phyloP scores from a whole-genome alignment of 495 filamentous ascomycete species.

The Penicillium salamii region DNA sequence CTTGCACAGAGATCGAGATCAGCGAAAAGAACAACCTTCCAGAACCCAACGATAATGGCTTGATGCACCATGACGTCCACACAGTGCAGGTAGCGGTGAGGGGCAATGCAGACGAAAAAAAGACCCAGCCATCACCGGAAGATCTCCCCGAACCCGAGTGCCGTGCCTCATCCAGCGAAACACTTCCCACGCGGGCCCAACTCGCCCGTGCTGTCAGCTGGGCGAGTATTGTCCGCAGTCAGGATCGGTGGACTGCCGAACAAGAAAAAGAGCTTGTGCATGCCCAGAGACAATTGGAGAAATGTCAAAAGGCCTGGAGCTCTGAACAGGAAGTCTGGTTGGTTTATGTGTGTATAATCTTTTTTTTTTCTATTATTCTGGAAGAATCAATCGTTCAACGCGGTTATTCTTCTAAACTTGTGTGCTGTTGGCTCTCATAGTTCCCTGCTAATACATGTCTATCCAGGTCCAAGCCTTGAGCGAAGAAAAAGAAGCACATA shows the following conservation, averaged over 20 bases:
- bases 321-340: slow-evolving; percentile 45
- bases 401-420: not conserved
- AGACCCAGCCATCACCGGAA: not conserved
- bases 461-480: slow-evolving; percentile 33
- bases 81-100: slow-evolving; percentile 30
- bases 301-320: slow-evolving; percentile 45
- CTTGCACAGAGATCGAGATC: slow-evolving; percentile 2
- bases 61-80: slow-evolving; percentile 23
- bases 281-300: slow-evolving; percentile 29
- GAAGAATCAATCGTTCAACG: not conserved
- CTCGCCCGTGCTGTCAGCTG: slow-evolving; percentile 31
- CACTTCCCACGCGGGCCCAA: slow-evolving; percentile 12
- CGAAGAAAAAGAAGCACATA: slow-evolving; percentile 40
- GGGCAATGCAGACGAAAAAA: slow-evolving; percentile 3
- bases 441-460: not conserved
- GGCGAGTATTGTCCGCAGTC: slow-evolving; percentile 33
- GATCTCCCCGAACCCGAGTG: slow-evolving; percentile 4
- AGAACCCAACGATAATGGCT: slow-evolving; percentile 1
- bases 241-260: slow-evolving; percentile 33
- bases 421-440: not conserved
- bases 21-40: not conserved
- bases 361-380: slow-evolving; percentile 1
- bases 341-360: slow-evolving; percentile 28
- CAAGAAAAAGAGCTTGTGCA: slow-evolving; percentile 33
- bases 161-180: not conserved